Base-by-base conservation (phyloP, 2,329 filamentous ascomycete species). In the Ophiostoma quercus region DNA sequence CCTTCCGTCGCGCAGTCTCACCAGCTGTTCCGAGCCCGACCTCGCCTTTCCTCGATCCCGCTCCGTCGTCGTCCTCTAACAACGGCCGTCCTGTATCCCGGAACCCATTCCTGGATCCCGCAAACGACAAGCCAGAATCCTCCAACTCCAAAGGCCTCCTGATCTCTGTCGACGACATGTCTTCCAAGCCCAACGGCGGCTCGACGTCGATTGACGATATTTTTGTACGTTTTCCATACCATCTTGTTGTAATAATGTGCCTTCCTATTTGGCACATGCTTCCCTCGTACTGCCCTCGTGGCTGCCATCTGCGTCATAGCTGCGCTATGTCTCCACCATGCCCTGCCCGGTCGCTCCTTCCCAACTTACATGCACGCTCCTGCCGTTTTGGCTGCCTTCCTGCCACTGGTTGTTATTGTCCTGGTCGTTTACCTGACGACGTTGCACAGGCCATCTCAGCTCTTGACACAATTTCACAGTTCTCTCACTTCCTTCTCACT, bases 101-200 rank as follows among this genome's bases (percentile, higher is more conserved):
- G 16, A 71, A 71, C n/a, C 71, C 71, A 6, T 71, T 71, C 34
- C 37, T 71, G 11, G 71, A 71, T 29, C 68, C 71, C 19, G 62
- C 51, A 11, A 70, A 41, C 67, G 62, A 71, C 22, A 66, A 37
- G 11, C 41, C 68, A n/a, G 25, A 65, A 22, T 1, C 68, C 54
- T 7, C 70, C 41, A 67, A 41, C 34, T 8, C 34, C 68, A 22
- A 16, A n/a, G 65, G 70, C 4, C 54, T 70, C 1, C 43, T 71
- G 8, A 69, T 71, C 25, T 67, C 8, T 39, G 12, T 71, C 32
- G 71, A 71, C 68, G 71, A 71, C 12, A 66, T 66, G 66, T 34
- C 68, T 11, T 16, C 68, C 34, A 54, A 32, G 16, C 22, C 66
- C 60, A 43, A 25, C 19, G 9, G 54, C 39, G 39, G 16, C 67